A percentile compares a stretch with the other conserved stretches of the same genome.
Conservation (phyloP, 805 yeast genomes). For the Saccharomyces eubayanus region DNA sequence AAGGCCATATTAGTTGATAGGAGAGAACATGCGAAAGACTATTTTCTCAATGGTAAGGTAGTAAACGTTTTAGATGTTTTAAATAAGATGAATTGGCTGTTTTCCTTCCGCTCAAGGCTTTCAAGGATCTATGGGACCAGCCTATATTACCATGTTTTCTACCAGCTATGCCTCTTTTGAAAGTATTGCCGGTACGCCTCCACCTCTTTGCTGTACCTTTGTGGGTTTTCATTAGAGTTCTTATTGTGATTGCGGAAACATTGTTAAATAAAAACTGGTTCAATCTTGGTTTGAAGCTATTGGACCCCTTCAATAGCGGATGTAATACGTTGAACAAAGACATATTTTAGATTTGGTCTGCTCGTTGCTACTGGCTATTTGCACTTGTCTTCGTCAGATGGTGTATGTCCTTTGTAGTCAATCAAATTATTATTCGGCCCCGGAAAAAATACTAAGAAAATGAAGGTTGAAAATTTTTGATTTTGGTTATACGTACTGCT, state of each 20-base stretch:
- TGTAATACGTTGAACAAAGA: not conserved
- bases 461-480: not conserved
- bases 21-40: not conserved
- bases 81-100: constrained; percentile 49
- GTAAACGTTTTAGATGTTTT: constrained; percentile 47
- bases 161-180: constrained; percentile 68
- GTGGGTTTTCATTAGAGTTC: constrained; percentile 59
- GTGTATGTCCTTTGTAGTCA: not conserved
- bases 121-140: constrained; percentile 57
- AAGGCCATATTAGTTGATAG: not conserved
- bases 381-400: not conserved
- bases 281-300: not conserved
- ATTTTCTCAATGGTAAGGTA: constrained; percentile 36
- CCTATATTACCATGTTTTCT: constrained; percentile 91
- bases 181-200: constrained; percentile 63
- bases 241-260: constrained; percentile 17
- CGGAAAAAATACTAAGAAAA: not conserved
- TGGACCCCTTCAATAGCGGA: not conserved
- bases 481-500: not conserved
- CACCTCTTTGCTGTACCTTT: constrained; percentile 84
- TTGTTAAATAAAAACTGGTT: constrained; percentile 2
- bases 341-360: not conserved
- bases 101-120: constrained; percentile 52
- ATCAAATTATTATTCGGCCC: not conserved
- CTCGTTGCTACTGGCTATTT: not conserved